phyloP scores from a whole-genome alignment of 148 eudicot genomes.

The Silene conica region DNA sequence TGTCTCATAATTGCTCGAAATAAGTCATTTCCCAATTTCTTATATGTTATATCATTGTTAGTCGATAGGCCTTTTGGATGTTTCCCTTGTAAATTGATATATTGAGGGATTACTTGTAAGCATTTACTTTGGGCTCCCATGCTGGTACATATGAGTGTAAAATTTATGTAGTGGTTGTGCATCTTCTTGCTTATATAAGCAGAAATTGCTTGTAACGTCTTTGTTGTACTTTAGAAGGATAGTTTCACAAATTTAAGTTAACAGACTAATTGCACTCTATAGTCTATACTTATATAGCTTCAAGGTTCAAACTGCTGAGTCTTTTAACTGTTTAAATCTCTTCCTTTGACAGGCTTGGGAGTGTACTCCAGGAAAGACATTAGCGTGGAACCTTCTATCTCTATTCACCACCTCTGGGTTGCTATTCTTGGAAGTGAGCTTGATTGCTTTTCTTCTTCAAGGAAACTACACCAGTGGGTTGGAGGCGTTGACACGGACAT shows the following conservation, averaged over 20 bases:
- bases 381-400: constrained; percentile 67
- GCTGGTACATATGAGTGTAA: not conserved
- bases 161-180: not conserved
- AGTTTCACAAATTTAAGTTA: not conserved
- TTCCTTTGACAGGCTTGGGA: constrained; percentile 59
- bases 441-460: constrained; percentile 86
- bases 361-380: constrained; percentile 61
- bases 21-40: no score
- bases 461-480: constrained; percentile 66
- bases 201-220: not conserved
- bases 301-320: constrained; percentile 3
- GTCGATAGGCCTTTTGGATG: not conserved
- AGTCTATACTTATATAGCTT: constrained; percentile 1
- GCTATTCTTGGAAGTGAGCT: constrained; percentile 84
- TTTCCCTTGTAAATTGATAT: not conserved
- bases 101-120: not conserved
- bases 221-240: not conserved
- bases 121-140: not conserved
- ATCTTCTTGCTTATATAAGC: not conserved
- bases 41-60: not conserved
- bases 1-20: no score
- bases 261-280: not conserved
- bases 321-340: constrained; percentile 1
- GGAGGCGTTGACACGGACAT: constrained; percentile 73
- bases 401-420: constrained; percentile 68